Base-by-base conservation (phyloP, 257 asterid genomes). In the Solanum sejunctum region DNA sequence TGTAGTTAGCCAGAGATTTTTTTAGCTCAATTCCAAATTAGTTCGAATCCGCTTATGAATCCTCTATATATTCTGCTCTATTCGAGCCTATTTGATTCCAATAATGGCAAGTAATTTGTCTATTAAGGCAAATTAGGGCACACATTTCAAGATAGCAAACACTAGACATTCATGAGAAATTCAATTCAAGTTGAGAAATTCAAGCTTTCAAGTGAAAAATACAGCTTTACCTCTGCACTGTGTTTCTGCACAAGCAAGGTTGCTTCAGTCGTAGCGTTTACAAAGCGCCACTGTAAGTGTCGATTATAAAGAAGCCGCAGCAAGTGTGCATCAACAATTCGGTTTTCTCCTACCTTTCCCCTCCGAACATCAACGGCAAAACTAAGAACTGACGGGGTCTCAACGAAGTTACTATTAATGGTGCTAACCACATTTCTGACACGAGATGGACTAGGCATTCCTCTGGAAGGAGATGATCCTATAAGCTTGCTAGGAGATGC, bases 321-420 rank as follows among this genome's bases (percentile, higher is more conserved):
- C 47, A 91, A 72, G 84, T 93, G 98, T 69, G 98, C 99, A 85
- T 95, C 98, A 10, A 94, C 88, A 61, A 94, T 95, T 87, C 90
- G 87, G 86, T 91, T 92, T 90, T 93, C 98, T 87, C 97, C 99
- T 21, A 93, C 97, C 90, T 93, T 96, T 58, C 97, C 98, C 89
- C 99, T 93, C 91, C 97, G 89, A 81, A 95, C 92, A 88, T 95
- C 99, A 78, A 94, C 98, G 73, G 98, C 95, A 90, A 88, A 97
- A 89, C 98, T 94, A 89, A 93, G 98, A 58, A 96, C 98, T 2
- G 98, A 95, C 63, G 99, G 98, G 13, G 98, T 89, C 87, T 93
- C 99, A 61, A 82, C 82, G 84, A 90, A 90, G 86, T 88, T 92
- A 91, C 87, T 92, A 88, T 87, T 92, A 52, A 95, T 94, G 85